These are phyloP conservation scores for Streptanthus diversifolius DNA, from an alignment of 345 rosid species.

Conservation along the genomic window DNA sequence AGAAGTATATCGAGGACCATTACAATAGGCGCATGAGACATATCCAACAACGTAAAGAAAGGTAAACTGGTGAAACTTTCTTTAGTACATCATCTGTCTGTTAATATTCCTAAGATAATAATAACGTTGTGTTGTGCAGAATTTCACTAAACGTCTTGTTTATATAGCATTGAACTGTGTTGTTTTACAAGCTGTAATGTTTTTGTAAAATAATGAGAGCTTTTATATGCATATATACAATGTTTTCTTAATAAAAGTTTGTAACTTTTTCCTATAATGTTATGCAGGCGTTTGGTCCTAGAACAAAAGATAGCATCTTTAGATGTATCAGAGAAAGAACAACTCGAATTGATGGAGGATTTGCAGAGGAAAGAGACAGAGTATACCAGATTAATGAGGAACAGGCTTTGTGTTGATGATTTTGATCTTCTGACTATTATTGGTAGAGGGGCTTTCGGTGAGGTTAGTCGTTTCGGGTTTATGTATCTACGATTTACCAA, in stretches of 20 bases:
- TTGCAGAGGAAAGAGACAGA: slow-evolving; percentile 84
- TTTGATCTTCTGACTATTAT: slow-evolving; percentile 73
- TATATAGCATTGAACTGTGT: slow-evolving; percentile 10
- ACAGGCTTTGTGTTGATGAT: slow-evolving; percentile 81
- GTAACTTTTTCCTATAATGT: not conserved
- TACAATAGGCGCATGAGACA: slow-evolving; percentile 85
- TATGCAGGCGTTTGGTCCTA: slow-evolving; percentile 58
- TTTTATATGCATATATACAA: not conserved
- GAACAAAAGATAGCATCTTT: slow-evolving; percentile 72
- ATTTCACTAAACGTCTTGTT: not conserved
- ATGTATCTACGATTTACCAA: not conserved
- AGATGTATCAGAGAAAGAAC: slow-evolving; percentile 69
- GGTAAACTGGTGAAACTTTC: slow-evolving; percentile 32
- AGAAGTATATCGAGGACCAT: slow-evolving; percentile 86
- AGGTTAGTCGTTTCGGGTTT: slow-evolving; percentile 47
- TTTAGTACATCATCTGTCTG: slow-evolving; percentile 10
- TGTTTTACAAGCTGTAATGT: slow-evolving; percentile 16
- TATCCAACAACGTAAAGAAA: slow-evolving; percentile 69
- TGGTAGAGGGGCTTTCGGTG: slow-evolving; percentile 96
- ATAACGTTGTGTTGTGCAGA: not conserved
- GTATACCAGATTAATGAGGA: slow-evolving; percentile 77
- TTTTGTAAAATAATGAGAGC: slow-evolving; percentile 1
- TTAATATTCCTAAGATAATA: not conserved
- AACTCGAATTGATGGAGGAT: slow-evolving; percentile 62
- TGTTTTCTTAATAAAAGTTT: not conserved